These are phyloP conservation scores for Hypoxylon fragiforme DNA, from an alignment of 495 filamentous ascomycete genomes.

Conservation along the genomic window DNA sequence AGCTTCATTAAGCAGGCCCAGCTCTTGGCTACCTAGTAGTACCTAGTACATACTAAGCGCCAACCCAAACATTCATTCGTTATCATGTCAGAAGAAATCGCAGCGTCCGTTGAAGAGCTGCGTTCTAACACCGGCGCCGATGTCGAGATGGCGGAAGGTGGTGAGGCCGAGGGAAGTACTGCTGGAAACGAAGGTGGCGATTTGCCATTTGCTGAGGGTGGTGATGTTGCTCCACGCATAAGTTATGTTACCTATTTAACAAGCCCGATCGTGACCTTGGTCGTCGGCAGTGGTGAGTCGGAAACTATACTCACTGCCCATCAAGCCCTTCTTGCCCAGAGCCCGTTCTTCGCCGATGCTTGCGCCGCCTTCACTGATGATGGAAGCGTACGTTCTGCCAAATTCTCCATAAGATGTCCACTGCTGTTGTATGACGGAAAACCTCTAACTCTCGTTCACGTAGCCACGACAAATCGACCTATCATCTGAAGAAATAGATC, in stretches of 20 bases:
- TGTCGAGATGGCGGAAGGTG: slow-evolving; percentile 53
- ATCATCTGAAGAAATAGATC: slow-evolving; percentile 70
- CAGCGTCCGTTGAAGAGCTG: too few relatives aligned
- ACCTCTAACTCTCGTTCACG: slow-evolving; percentile 5
- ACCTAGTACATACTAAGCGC: too few relatives aligned
- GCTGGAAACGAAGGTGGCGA: slow-evolving; percentile 31
- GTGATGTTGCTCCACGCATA: slow-evolving; percentile 46
- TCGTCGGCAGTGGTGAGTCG: slow-evolving; percentile 66
- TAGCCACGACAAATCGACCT: slow-evolving; percentile 71
- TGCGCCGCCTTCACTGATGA: slow-evolving; percentile 61
- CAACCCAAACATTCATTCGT: too few relatives aligned
- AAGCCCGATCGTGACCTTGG: slow-evolving; percentile 76
- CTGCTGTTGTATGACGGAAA: neutral
- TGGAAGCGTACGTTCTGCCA: slow-evolving; percentile 44
- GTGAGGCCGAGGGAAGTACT: slow-evolving; percentile 35
- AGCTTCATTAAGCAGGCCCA: too few relatives aligned
- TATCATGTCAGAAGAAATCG: too few relatives aligned
- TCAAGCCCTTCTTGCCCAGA: slow-evolving; percentile 71
- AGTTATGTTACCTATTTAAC: slow-evolving; percentile 64
- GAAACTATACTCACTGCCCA: slow-evolving; percentile 74
- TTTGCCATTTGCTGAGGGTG: slow-evolving; percentile 49
- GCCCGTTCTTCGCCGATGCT: slow-evolving; percentile 70
- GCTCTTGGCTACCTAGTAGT: too few relatives aligned
- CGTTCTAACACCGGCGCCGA: slow-evolving; percentile 47
- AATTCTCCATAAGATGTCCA: neutral